Conservation (phyloP, 139 green algal species). For the Chlamydomonas eustigma region DNA sequence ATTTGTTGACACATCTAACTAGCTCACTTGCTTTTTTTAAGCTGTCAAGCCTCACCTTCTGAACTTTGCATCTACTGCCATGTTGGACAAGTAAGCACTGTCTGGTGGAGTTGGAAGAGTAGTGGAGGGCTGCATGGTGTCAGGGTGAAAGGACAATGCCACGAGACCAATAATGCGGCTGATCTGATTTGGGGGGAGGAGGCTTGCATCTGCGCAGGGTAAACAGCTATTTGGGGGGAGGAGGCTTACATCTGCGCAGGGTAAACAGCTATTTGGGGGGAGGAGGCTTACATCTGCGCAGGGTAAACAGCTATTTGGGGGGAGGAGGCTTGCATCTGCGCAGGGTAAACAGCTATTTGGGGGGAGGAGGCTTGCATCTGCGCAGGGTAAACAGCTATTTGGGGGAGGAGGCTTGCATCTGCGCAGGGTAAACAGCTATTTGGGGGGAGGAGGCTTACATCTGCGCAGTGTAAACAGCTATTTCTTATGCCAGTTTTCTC, state of each 20-base stretch:
- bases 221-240: not conserved
- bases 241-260: not conserved
- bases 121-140: constrained; percentile 6
- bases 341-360: too few relatives aligned
- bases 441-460: too few relatives aligned
- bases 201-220: constrained; percentile 3
- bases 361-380: too few relatives aligned
- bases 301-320: too few relatives aligned
- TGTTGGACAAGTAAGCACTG: constrained; percentile 27
- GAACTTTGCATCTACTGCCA: constrained; percentile 26
- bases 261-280: too few relatives aligned
- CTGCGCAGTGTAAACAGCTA: too few relatives aligned
- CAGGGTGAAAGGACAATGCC: constrained; percentile 9
- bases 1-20: not conserved
- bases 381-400: too few relatives aligned
- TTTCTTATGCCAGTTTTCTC: too few relatives aligned
- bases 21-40: not conserved
- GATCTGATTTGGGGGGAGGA: constrained; percentile 12
- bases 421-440: too few relatives aligned
- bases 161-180: constrained; percentile 13
- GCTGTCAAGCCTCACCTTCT: constrained; percentile 1
- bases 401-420: too few relatives aligned
- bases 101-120: constrained; percentile 15
- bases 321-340: too few relatives aligned
- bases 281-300: too few relatives aligned